phyloP scores from a whole-genome alignment of 2,329 filamentous ascomycete genomes.

The Fusarium oxysporum region DNA sequence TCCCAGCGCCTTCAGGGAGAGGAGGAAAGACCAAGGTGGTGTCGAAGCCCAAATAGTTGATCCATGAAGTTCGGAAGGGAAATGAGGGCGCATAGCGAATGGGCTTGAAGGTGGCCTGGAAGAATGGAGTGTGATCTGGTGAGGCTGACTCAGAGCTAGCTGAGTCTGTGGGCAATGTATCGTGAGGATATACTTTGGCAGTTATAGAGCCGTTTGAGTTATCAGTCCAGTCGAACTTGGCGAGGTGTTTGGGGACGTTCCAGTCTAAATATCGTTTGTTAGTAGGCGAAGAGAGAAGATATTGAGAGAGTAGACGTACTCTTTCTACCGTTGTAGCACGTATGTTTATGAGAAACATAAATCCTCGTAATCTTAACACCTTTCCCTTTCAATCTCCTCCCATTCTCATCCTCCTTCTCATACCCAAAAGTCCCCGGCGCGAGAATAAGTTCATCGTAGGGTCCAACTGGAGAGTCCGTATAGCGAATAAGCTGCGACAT shows the following conservation, averaged over 20 bases:
- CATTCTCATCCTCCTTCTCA: conserved; percentile 51
- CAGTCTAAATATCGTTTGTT: conserved; percentile 54
- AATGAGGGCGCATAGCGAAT: conserved; percentile 57
- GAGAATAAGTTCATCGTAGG: conserved; percentile 65
- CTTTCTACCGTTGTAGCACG: conserved; percentile 63
- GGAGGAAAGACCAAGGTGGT: conserved; percentile 61
- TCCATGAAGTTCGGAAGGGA: conserved; percentile 55
- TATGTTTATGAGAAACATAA: conserved; percentile 65
- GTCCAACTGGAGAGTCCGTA: conserved; percentile 61
- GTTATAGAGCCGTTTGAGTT: conserved; percentile 51
- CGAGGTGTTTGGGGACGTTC: conserved; percentile 68
- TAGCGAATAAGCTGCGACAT: conserved; percentile 65
- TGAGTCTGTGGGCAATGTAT: conserved; percentile 45
- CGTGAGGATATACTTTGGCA: conserved; percentile 60
- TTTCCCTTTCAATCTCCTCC: conserved; percentile 46
- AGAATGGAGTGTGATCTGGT: conserved; percentile 55
- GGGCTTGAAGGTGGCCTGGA: conserved; percentile 59
- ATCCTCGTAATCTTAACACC: conserved; percentile 62
- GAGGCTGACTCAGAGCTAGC: conserved; percentile 47
- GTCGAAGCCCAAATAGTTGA: conserved; percentile 57
- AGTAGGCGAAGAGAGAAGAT: background rate
- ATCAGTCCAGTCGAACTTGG: conserved; percentile 60
- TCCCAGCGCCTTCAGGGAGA: conserved; percentile 55
- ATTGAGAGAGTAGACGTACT: conserved; percentile 50
- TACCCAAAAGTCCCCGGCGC: conserved; percentile 60